Evolutionary conservation across 148 eudicot genomes (phyloP).

Genomic region (Fagopyrum esculentum): DNA sequence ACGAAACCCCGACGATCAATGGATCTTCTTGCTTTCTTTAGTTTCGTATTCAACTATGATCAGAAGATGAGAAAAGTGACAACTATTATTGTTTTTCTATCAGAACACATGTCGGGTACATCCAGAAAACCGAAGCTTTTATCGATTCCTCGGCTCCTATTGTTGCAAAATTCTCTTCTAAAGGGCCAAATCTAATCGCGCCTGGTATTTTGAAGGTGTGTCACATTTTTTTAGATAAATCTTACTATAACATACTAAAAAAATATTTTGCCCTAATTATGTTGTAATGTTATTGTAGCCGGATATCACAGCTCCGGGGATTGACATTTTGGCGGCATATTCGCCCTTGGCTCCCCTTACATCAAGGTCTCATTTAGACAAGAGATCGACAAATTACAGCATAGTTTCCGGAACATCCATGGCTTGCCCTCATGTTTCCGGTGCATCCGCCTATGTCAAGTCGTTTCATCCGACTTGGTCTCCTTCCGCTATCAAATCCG

Average conservation of each 20-base stretch:
- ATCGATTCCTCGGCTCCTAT: constrained; percentile 27
- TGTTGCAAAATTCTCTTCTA: constrained; percentile 29
- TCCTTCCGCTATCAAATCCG: too few species aligned
- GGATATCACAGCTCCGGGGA: constrained; percentile 62
- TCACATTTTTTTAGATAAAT: neutral
- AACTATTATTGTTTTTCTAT: too few species aligned
- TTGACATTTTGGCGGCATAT: constrained; percentile 54
- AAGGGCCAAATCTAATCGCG: constrained; percentile 29
- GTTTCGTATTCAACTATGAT: too few species aligned
- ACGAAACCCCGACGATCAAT: too few species aligned
- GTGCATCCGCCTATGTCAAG: too few species aligned
- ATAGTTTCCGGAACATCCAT: too few species aligned
- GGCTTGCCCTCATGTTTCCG: too few species aligned
- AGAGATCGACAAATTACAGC: constrained; percentile 17
- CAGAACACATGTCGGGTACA: constrained; percentile 23
- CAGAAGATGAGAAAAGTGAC: too few species aligned
- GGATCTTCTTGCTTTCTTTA: neutral
- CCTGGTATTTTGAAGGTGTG: constrained; percentile 24
- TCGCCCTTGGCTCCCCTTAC: constrained; percentile 24
- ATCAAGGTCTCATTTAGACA: neutral
- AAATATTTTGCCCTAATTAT: neutral
- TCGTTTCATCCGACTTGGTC: too few species aligned
- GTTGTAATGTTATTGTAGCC: constrained; percentile 31
- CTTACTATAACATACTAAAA: too few species aligned
- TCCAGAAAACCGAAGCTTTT: constrained; percentile 24